Evolutionary conservation across 768 basidiomycete genomes (phyloP).

Genomic region (Lactarius vividus): DNA sequence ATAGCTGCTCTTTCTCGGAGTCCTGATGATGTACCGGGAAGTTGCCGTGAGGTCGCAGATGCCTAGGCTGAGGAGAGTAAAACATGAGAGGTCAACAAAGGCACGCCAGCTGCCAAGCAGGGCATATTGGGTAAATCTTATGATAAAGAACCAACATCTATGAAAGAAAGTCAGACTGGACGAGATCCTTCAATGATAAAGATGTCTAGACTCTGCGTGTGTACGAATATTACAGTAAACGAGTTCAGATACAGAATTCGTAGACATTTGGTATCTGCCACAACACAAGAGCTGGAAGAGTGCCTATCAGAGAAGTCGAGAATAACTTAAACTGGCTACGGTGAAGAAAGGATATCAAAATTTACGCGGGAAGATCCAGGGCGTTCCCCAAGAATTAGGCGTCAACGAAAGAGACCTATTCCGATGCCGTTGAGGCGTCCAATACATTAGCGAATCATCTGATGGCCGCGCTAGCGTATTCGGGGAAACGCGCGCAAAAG

Average conservation of each 20-base stretch:
- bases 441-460: constrained; percentile 62
- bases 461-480: constrained; percentile 30
- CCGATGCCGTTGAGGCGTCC: constrained; percentile 47
- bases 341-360: background rate
- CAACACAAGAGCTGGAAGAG: background rate
- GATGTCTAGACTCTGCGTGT: background rate
- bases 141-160: background rate
- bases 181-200: background rate
- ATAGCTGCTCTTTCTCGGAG: background rate
- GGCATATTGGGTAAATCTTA: background rate
- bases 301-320: background rate
- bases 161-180: background rate
- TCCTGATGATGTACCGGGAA: background rate
- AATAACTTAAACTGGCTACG: background rate
- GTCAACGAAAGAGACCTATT: background rate
- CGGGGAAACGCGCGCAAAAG: background rate
- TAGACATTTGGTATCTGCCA: background rate
- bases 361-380: background rate
- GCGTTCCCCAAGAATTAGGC: constrained; percentile 9
- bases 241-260: background rate
- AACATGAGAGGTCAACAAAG: background rate
- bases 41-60: background rate
- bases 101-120: background rate
- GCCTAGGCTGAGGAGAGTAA: background rate
- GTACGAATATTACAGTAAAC: background rate